phyloP scores from a whole-genome alignment of 2,329 filamentous ascomycete genomes.

The Escovopsis weberi region DNA sequence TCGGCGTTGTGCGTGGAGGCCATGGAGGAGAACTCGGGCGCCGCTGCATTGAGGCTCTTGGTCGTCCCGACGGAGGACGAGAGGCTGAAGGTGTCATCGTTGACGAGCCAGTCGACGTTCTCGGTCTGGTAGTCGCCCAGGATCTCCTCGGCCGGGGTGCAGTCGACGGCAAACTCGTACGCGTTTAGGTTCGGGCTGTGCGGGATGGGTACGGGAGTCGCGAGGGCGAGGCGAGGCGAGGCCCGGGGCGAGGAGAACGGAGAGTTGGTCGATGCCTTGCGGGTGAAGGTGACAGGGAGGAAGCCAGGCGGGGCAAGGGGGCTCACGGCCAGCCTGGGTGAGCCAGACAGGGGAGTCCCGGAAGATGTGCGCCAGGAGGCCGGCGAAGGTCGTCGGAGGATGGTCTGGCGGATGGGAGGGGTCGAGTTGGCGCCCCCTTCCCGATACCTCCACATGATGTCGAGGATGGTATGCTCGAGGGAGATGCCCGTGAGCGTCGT shows the following conservation, averaged over 20 bases:
- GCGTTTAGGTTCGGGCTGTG: conserved; percentile 89
- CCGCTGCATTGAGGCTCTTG: conserved; percentile 61
- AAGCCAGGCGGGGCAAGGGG: conserved; percentile 78
- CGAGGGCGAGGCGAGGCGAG: conserved; percentile 79
- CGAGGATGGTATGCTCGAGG: conserved; percentile 80
- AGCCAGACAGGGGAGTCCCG: conserved; percentile 67
- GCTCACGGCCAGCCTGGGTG: conserved; percentile 66
- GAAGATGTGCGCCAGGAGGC: conserved; percentile 74
- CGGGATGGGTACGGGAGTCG: conserved; percentile 71
- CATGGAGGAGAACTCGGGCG: conserved; percentile 57
- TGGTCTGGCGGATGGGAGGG: conserved; percentile 73
- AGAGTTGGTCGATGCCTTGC: conserved; percentile 68
- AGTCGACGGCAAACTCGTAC: conserved; percentile 82
- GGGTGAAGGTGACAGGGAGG: conserved; percentile 57
- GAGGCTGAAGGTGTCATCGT: conserved; percentile 69
- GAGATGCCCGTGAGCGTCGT: conserved; percentile 60
- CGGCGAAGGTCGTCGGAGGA: conserved; percentile 80
- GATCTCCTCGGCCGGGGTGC: conserved; percentile 65
- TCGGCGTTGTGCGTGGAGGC: conserved; percentile 52
- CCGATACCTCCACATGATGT: conserved; percentile 78
- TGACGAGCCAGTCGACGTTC: conserved; percentile 94
- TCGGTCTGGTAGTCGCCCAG: conserved; percentile 87
- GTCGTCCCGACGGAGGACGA: conserved; percentile 58
- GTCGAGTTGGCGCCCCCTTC: conserved; percentile 48
- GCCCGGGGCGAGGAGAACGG: conserved; percentile 90